A percentile compares a stretch with the other conserved stretches of the same genome.
phyloP scores from a whole-genome alignment of 176 grass and related monocot species.

The Musa schizocarpa region DNA sequence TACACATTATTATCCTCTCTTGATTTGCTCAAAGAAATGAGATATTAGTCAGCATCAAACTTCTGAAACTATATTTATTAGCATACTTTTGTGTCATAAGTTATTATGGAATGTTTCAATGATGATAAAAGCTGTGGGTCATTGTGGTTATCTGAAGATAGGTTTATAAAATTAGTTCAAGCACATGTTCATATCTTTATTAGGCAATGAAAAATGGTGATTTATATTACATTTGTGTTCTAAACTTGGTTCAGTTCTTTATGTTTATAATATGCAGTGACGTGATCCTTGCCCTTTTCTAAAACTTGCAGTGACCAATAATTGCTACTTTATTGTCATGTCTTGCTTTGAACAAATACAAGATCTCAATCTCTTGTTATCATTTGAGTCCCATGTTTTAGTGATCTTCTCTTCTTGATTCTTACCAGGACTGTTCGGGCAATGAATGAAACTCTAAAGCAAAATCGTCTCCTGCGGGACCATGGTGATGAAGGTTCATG shows the following conservation, averaged over 20 bases:
- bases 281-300: neutral
- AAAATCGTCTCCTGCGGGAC: constrained; percentile 85
- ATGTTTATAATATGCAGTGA: neutral
- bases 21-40: no score
- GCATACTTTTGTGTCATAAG: no score
- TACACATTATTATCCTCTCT: no score
- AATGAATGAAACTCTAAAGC: constrained; percentile 99
- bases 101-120: no score
- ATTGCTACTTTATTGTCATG: neutral
- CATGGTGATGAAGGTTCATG: constrained; percentile 60
- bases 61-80: no score
- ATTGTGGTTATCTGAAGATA: no score
- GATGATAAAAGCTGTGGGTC: no score
- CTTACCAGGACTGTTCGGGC: constrained; percentile 81
- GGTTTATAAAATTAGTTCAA: no score
- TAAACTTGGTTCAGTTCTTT: neutral
- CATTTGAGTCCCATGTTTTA: neutral
- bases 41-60: no score
- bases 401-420: constrained; percentile 29
- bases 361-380: neutral
- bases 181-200: neutral
- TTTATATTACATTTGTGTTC: neutral
- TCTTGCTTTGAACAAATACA: neutral
- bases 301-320: no score
- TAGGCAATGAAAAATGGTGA: neutral